A percentile compares a stretch with the other conserved stretches of the same genome.
Evolutionary conservation across 2,329 filamentous ascomycete genomes (phyloP).

Genomic region (Penicillium expansum): DNA sequence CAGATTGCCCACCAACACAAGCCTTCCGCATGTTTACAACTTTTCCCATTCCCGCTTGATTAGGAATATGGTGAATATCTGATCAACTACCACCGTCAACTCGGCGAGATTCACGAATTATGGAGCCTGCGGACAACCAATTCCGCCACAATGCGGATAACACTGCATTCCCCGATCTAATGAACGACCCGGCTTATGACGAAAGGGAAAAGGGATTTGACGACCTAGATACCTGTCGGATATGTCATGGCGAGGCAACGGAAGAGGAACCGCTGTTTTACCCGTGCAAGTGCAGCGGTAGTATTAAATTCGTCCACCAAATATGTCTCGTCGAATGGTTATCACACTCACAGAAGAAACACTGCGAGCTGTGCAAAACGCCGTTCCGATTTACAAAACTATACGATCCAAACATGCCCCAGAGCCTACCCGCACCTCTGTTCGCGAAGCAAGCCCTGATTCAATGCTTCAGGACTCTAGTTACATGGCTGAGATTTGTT

Average conservation of each 20-base stretch:
- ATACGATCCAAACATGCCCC: constrained; percentile 92
- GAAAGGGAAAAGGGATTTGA: constrained; percentile 41
- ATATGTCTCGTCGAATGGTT: constrained; percentile 99
- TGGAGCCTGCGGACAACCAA: constrained; percentile 29
- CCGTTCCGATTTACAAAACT: constrained; percentile 97
- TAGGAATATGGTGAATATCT: constrained; percentile 25
- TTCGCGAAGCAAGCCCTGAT: constrained; percentile 75
- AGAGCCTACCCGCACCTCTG: constrained; percentile 72
- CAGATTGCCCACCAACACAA: neutral
- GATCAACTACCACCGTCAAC: constrained; percentile 20
- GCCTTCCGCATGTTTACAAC: constrained; percentile 4
- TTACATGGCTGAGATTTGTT: constrained; percentile 74
- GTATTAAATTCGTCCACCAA: constrained; percentile 98
- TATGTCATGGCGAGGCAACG: constrained; percentile 87
- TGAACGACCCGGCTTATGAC: constrained; percentile 56
- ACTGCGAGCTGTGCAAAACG: constrained; percentile 99
- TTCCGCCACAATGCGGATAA: constrained; percentile 21
- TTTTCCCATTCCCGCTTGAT: neutral
- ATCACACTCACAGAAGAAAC: constrained; percentile 97
- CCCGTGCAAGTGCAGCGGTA: constrained; percentile 97
- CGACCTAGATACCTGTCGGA: constrained; percentile 85
- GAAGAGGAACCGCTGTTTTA: constrained; percentile 85
- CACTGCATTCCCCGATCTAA: constrained; percentile 48
- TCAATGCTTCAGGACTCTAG: constrained; percentile 67
- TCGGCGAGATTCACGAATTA: constrained; percentile 17